A percentile compares a stretch with the other conserved stretches of the same genome.
Evolutionary conservation across 192 early-diverging fungal genomes (phyloP).

Genomic region (Rhizophlyctis rosea): DNA sequence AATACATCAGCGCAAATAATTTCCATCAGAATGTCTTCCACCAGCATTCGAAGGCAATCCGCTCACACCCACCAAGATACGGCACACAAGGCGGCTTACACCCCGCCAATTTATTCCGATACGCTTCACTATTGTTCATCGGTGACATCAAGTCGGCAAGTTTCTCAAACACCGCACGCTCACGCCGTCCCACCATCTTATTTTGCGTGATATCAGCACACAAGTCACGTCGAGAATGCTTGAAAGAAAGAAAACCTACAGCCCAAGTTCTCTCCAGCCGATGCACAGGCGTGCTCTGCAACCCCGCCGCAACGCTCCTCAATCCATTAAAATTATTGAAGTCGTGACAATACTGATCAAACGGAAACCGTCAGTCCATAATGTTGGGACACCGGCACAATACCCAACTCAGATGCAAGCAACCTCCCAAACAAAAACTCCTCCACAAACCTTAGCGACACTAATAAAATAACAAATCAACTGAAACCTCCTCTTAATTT

Average conservation of each 20-base stretch:
- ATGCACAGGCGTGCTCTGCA: constrained; percentile 42
- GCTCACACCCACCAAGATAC: constrained; percentile 44
- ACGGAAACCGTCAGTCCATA: neutral
- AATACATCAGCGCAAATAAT: neutral
- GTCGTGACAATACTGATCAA: constrained; percentile 27
- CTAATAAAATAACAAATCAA: constrained; percentile 35
- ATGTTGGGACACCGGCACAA: neutral
- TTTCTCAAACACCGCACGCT: constrained; percentile 36
- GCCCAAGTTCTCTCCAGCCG: constrained; percentile 42
- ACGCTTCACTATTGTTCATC: constrained; percentile 40
- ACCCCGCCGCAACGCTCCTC: constrained; percentile 34
- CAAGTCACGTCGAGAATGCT: constrained; percentile 3
- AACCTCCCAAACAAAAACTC: neutral
- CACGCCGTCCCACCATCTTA: constrained; percentile 34
- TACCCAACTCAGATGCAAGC: too few relatives aligned
- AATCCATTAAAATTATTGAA: constrained; percentile 42
- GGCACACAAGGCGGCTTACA: constrained; percentile 37
- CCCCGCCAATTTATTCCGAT: constrained; percentile 25
- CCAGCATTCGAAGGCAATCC: too few relatives aligned
- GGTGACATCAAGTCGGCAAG: constrained; percentile 32
- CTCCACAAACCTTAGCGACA: constrained; percentile 36
- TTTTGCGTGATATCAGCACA: neutral
- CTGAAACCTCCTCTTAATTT: constrained; percentile 34
- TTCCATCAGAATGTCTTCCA: constrained; percentile 4
- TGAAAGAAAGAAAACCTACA: constrained; percentile 23